Conservation (phyloP, 2,329 filamentous ascomycete genomes). For the Fusarium torreyae region DNA sequence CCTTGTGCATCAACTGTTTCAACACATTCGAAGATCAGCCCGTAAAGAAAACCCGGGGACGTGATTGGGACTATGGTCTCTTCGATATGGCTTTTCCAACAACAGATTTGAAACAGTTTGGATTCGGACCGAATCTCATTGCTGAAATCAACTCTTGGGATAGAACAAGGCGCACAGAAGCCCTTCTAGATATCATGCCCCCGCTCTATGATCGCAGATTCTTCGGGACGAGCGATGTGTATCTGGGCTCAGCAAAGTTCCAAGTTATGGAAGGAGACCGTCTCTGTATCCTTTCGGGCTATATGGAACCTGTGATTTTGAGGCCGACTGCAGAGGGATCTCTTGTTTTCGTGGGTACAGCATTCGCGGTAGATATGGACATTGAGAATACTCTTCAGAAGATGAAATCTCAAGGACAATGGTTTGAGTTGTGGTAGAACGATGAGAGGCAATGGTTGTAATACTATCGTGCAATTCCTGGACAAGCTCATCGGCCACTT, state of each 20-base stretch:
- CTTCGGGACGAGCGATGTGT: slow-evolving; percentile 8
- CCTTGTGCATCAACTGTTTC: slow-evolving; percentile 13
- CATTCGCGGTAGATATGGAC: slow-evolving; percentile 2
- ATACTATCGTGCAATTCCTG: no score
- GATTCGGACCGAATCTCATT: neutral
- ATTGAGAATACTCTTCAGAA: neutral
- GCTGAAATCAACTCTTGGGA: slow-evolving; percentile 12
- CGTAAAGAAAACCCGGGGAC: slow-evolving; percentile 8
- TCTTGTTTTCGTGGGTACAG: neutral
- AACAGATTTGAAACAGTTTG: slow-evolving; percentile 4
- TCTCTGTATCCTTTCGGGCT: slow-evolving; percentile 4
- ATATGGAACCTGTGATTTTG: slow-evolving; percentile 12
- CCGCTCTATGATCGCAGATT: neutral
- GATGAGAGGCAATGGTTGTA: neutral
- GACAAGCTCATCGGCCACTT: no score
- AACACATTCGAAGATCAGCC: neutral
- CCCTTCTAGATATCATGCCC: neutral
- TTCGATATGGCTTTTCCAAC: slow-evolving; percentile 9
- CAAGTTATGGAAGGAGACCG: slow-evolving; percentile 1
- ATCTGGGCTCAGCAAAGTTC: slow-evolving; percentile 11
- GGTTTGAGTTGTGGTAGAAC: slow-evolving; percentile 10
- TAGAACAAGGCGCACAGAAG: slow-evolving; percentile 1
- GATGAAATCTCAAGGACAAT: neutral
- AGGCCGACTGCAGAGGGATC: neutral
- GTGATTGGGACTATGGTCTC: neutral